Conservation (phyloP, 1,139 yeast species). For the Suhomyces yuchorum region DNA sequence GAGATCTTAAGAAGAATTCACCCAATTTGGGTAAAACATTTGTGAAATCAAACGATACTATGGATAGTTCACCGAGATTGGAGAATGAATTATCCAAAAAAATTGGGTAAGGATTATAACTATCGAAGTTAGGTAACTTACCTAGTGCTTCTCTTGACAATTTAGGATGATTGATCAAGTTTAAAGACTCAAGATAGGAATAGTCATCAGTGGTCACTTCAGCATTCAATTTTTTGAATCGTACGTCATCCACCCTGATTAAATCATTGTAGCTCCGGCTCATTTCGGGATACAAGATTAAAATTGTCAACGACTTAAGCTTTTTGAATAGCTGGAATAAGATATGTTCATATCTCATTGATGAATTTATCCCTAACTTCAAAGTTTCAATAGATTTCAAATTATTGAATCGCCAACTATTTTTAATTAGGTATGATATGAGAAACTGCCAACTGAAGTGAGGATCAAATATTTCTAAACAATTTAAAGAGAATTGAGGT, state of each 20-base stretch:
- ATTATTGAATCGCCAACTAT: constrained; percentile 29
- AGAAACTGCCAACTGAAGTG: constrained; percentile 30
- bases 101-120: constrained; percentile 32
- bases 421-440: constrained; percentile 27
- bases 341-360: constrained; percentile 24
- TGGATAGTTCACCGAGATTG: constrained; percentile 27
- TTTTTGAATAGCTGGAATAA: constrained; percentile 33
- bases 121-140: constrained; percentile 19
- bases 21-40: constrained; percentile 34
- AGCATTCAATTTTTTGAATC: constrained; percentile 17
- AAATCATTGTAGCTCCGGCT: constrained; percentile 22
- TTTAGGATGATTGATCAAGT: constrained; percentile 33
- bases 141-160: constrained; percentile 17
- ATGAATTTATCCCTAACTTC: constrained; percentile 32
- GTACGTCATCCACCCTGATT: constrained; percentile 25
- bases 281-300: constrained; percentile 19
- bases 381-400: constrained; percentile 26
- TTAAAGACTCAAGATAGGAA: constrained; percentile 22
- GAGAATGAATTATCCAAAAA: constrained; percentile 26
- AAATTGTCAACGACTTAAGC: constrained; percentile 23
- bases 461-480: constrained; percentile 30
- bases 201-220: constrained; percentile 4
- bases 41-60: constrained; percentile 37
- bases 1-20: constrained; percentile 26
- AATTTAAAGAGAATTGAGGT: constrained; percentile 22